Evolutionary conservation across 345 rosid species (phyloP).

Genomic region (Aethionema arabicum): DNA sequence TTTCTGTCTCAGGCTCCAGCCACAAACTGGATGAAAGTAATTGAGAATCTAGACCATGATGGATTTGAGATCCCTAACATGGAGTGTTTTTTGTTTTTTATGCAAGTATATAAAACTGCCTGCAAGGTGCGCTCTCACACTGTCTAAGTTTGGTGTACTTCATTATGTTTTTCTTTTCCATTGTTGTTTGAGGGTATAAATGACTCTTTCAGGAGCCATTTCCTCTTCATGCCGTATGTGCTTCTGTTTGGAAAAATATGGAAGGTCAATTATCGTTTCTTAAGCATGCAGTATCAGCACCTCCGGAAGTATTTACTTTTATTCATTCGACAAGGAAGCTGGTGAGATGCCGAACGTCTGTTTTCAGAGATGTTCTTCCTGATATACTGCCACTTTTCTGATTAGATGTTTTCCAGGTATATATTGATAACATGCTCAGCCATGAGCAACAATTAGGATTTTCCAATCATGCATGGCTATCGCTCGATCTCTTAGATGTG

Average conservation of each 20-base stretch:
- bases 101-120: conserved; percentile 73
- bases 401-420: conserved; percentile 49
- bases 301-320: conserved; percentile 87
- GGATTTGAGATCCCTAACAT: conserved; percentile 80
- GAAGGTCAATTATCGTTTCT: conserved; percentile 90
- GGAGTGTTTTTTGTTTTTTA: conserved; percentile 79
- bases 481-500: conserved; percentile 83
- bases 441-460: conserved; percentile 62
- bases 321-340: conserved; percentile 75
- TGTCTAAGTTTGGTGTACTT: conserved; percentile 9
- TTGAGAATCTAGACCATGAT: conserved; percentile 82
- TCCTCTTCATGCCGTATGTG: conserved; percentile 84
- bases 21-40: conserved; percentile 72
- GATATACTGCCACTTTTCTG: conserved; percentile 23
- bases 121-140: conserved; percentile 60
- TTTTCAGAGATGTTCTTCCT: conserved; percentile 20
- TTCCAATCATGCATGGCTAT: conserved; percentile 72
- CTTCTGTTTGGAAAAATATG: conserved; percentile 77
- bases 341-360: conserved; percentile 49
- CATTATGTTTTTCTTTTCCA: not conserved
- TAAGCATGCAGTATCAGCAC: conserved; percentile 72
- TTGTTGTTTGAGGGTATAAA: conserved; percentile 16
- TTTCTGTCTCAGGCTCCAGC: conserved; percentile 72
- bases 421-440: conserved; percentile 62
- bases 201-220: conserved; percentile 72